Evolutionary conservation across 306 rosid genomes (phyloP), one percentile per base, ranked within the genome.

Genomic region (Cicer pinnatifidum): DNA sequence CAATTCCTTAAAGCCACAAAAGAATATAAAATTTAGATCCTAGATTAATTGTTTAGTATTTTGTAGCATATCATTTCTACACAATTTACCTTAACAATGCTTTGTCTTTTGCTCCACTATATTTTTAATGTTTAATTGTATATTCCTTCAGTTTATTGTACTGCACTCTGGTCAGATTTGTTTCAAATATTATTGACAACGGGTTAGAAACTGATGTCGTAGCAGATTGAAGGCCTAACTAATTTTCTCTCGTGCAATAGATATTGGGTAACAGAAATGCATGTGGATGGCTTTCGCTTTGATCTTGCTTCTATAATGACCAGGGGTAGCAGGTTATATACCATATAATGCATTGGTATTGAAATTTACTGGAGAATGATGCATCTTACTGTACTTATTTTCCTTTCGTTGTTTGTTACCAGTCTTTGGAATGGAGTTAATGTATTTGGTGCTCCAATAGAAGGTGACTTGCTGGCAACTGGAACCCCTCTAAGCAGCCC

Each of bases 291-390:
- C 74, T 94, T 94, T 90, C 97, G 99, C 85, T 94, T 94, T 76
- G 99, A 94, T 87, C 97, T 94, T 82, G 99, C 99, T 71, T 91
- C 97, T 45, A 94, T 94, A 75, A 88, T 94, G 96, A 87, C 96
- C 75, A 87, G 97, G 87, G 77, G 86, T 76, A 89, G 91, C 97
- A 94, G 99, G 99, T 94, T 82, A 75, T 80, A 69, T 59, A 51
- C 59, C 56, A 44, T 76, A 67, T 58, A 74, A 59, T 80, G 11
- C 47, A 19, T 47, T 57, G 7, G 57, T 43, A 35, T n/a, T 76
- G 17, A 73, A 72, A 67, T 78, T 54, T 81, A 52, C 46, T 4
- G 67, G 63, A 72, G 52, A 67, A 46, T 23, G 50, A 15, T 67
- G 39, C 63, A 59, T 76, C 79, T 48, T 57, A 35, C 53, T 68